Base-by-base conservation (phyloP, 179 eudicot species). In the Silene vulgaris region DNA sequence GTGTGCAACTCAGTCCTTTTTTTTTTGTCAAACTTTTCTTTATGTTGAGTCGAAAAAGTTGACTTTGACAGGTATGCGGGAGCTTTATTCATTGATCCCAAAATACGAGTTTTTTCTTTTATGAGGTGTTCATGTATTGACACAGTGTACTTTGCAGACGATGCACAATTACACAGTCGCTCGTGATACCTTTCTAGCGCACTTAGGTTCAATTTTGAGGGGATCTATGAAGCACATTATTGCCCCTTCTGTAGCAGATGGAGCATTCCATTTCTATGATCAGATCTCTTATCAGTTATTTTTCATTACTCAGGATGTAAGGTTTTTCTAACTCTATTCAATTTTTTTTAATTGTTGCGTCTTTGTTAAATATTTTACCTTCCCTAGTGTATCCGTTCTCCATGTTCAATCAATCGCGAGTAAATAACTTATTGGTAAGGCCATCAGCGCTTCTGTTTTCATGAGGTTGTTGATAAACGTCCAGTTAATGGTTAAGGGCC, bases 191-290 rank as follows among this genome's bases (percentile, higher is more conserved):
- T 90, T 92, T 82, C 90, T 94, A 75, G 85, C 98, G 69, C 94
- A 94, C 81, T 82, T 92, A 57, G 98, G 98, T 81, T 95, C 97
- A 82, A 85, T 87, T 48, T 85, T 94, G 67, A 90, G 98, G 97
- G 98, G 95, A 59, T 90, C 98, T 54, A 86, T 94, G 97, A 90
- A 93, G 79, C 97, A 90, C 83, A 80, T 94, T 50, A 84, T 94
- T 78, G 87, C 98, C 59, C 98, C 98, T 54, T 94, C 97, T 30
- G 76, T 90, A 80, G 94, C 97, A 69, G 96, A 89, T 75, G 98
- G 98, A 72, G 95, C 96, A 73, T 94, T 87, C 76, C 97, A 92
- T 84, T 84, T 86, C 74, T 94, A 90, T 80, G 98, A 94, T 80
- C 89, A 92, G 79, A 90, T 94, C 81, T 94, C 98, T 43, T 94